Percentiles rank a stretch among this genome's conserved stretches.
Evolutionary conservation across 1,139 yeast genomes (phyloP).

Genomic region (Entelexis paramagnoliae): DNA sequence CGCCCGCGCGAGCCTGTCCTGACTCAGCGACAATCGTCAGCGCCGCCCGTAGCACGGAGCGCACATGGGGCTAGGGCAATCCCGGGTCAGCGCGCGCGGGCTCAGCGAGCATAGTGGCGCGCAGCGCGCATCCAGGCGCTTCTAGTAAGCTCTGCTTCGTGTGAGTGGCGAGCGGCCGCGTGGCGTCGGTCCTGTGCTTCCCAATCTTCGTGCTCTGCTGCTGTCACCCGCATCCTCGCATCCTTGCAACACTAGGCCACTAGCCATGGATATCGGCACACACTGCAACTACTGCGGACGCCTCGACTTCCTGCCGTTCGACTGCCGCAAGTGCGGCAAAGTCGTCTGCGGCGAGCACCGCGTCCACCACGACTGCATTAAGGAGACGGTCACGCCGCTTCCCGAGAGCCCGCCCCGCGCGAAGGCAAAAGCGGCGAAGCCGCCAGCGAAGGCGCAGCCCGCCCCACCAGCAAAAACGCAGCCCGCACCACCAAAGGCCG

Average conservation of each 20-base stretch:
- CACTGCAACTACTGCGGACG: slow-evolving; percentile 44
- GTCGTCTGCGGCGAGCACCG: slow-evolving; percentile 45
- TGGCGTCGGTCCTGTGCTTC: neutral
- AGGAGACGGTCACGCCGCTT: neutral
- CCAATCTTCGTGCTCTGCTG: neutral
- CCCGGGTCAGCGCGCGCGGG: no score
- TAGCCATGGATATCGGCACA: slow-evolving; percentile 41
- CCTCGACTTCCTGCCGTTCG: slow-evolving; percentile 50
- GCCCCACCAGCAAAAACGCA: neutral
- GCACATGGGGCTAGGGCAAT: no score
- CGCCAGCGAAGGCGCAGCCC: neutral
- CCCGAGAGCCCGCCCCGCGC: slow-evolving; percentile 3
- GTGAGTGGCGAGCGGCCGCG: neutral
- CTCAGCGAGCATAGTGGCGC: no score
- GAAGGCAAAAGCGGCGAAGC: neutral
- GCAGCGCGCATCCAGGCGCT: neutral
- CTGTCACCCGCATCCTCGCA: no score
- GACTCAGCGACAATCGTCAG: neutral
- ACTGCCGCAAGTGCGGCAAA: slow-evolving; percentile 42
- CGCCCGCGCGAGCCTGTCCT: neutral
- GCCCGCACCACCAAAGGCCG: neutral
- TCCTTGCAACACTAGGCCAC: neutral
- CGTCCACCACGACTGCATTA: slow-evolving; percentile 38
- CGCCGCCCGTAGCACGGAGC: no score
- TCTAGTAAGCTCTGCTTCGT: slow-evolving; percentile 3